Conservation (phyloP, 2,329 filamentous ascomycete genomes). For the Orbilia brochopaga region DNA sequence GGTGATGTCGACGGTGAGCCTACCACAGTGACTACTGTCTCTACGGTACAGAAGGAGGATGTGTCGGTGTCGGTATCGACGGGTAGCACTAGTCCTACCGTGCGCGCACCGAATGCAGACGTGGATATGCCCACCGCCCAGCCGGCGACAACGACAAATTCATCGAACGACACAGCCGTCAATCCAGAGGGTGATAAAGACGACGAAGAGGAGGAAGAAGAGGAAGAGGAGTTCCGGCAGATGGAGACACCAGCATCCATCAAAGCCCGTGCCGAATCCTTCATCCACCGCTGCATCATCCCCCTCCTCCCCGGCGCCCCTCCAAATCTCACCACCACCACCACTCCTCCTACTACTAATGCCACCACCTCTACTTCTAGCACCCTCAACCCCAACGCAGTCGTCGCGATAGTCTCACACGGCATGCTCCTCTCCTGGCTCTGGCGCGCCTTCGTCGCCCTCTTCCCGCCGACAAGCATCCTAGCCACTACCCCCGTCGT, state of each 20-base stretch:
- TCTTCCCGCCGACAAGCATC: constrained; percentile 59
- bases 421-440: constrained; percentile 78
- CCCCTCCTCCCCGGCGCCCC: constrained; percentile 60
- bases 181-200: no score
- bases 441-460: constrained; percentile 67
- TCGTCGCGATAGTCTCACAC: constrained; percentile 76
- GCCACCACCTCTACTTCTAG: constrained; percentile 55
- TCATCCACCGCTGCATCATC: constrained; percentile 70
- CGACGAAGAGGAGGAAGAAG: constrained; percentile 56
- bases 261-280: constrained; percentile 68
- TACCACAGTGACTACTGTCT: constrained; percentile 58
- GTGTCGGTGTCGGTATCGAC: background rate
- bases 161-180: background rate
- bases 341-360: constrained; percentile 57
- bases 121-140: constrained; percentile 33
- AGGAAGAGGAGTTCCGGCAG: constrained; percentile 62
- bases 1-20: constrained; percentile 16
- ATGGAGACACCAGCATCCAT: constrained; percentile 74
- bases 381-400: constrained; percentile 51
- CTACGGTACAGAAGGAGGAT: background rate
- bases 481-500: constrained; percentile 53
- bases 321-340: constrained; percentile 4
- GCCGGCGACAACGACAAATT: background rate
- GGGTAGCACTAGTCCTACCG: background rate
- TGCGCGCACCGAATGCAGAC: constrained; percentile 13